These are phyloP conservation scores for Amylocarpus encephaloides DNA, from an alignment of 2,329 filamentous ascomycete genomes.

Conservation along the genomic window DNA sequence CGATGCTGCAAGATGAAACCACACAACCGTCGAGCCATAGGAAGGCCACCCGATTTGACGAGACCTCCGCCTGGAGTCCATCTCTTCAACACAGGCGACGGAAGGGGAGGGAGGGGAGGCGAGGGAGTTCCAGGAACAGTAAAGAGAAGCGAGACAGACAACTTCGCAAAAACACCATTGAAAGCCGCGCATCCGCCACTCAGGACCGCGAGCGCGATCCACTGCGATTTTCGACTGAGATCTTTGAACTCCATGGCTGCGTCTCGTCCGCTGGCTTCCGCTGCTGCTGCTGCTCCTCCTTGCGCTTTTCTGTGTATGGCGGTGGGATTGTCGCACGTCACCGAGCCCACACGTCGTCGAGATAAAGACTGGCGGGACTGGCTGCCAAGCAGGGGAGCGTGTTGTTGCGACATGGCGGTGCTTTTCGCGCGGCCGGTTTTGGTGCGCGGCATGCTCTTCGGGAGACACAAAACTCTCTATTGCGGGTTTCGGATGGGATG, in stretches of 20 bases:
- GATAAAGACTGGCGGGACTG: conserved; percentile 7
- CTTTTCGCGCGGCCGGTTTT: not conserved
- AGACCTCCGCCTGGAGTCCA: no score
- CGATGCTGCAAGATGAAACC: no score
- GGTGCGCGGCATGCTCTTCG: no score
- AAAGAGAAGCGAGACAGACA: conserved; percentile 52
- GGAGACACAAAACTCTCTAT: not conserved
- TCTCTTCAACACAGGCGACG: not conserved
- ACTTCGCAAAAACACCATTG: conserved; percentile 69
- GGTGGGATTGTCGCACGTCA: not conserved
- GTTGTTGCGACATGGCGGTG: not conserved
- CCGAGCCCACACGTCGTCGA: conserved; percentile 13
- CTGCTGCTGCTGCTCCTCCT: not conserved
- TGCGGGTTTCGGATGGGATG: not conserved
- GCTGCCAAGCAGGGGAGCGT: conserved; percentile 6
- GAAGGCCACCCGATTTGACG: no score
- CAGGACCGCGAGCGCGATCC: conserved; percentile 64
- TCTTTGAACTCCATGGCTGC: conserved; percentile 25
- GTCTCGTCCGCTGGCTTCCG: conserved; percentile 1
- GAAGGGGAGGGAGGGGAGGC: not conserved
- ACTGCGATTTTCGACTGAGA: conserved; percentile 40
- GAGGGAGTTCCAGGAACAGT: no score
- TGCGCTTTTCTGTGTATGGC: not conserved
- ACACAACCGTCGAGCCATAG: no score
- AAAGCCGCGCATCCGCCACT: conserved; percentile 74